Evolutionary conservation across 164 flowering plant genomes (phyloP).

Genomic region (Magnolia sinica): DNA sequence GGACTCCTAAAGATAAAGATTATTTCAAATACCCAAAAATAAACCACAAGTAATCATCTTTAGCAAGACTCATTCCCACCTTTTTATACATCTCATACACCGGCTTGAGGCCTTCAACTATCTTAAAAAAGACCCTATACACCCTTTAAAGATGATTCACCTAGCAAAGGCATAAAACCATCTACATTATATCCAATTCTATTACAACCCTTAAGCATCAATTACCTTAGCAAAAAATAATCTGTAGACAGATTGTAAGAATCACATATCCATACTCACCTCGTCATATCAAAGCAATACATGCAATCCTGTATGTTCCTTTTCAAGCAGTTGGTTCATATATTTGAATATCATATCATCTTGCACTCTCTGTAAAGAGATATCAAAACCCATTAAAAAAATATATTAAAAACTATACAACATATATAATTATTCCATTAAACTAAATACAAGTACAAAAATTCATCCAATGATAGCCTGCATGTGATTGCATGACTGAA

Average conservation of each 20-base stretch:
- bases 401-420: not conserved
- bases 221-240: not conserved
- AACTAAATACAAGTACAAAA: too few relatives aligned
- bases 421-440: not conserved
- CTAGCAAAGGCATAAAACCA: not conserved
- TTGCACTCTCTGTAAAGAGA: slow-evolving; percentile 22
- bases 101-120: not conserved
- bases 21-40: too few relatives aligned
- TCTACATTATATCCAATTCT: not conserved
- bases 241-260: not conserved
- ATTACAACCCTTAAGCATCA: too few relatives aligned
- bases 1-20: too few relatives aligned
- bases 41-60: too few relatives aligned
- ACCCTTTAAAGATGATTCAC: not conserved
- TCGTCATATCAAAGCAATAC: slow-evolving; percentile 82
- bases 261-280: slow-evolving; percentile 36
- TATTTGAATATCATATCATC: slow-evolving; percentile 23
- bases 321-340: slow-evolving; percentile 73
- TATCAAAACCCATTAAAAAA: not conserved
- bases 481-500: not conserved
- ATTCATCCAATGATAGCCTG: not conserved
- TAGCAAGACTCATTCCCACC: not conserved
- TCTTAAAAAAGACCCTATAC: not conserved
- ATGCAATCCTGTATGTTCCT: slow-evolving; percentile 84
- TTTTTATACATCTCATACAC: not conserved